A percentile compares a stretch with the other conserved stretches of the same genome.
Evolutionary conservation across 768 basidiomycete species (phyloP).

Genomic region (Tylopilus sp.): DNA sequence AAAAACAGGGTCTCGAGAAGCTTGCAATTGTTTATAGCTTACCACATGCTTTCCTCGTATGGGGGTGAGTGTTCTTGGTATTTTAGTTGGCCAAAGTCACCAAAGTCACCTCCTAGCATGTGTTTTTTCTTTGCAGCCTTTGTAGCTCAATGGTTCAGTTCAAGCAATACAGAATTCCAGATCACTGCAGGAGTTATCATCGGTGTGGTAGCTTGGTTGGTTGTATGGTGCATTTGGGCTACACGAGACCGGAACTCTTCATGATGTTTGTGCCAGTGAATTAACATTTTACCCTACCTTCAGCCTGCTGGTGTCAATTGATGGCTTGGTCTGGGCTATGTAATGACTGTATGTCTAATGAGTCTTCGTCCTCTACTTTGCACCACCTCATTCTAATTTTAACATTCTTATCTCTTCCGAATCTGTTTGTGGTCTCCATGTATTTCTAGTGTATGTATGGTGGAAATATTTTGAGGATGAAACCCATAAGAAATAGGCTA

Average conservation of each 20-base stretch:
- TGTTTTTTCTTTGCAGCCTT: conserved; percentile 29
- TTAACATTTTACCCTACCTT: too few relatives aligned
- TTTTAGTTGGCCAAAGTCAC: not conserved
- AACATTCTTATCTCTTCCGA: too few relatives aligned
- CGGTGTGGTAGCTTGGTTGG: conserved; percentile 29
- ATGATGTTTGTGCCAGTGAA: not conserved
- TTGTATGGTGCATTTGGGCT: conserved; percentile 43
- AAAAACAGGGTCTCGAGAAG: conserved; percentile 42
- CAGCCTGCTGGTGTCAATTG: too few relatives aligned
- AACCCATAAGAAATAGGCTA: too few relatives aligned
- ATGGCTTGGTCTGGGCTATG: not conserved
- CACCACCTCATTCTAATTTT: too few relatives aligned
- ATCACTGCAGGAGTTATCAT: conserved; percentile 31
- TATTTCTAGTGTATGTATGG: too few relatives aligned
- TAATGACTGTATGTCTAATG: not conserved
- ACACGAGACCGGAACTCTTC: conserved; percentile 9
- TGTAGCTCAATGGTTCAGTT: conserved; percentile 23
- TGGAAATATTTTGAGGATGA: too few relatives aligned
- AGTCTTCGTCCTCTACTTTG: too few relatives aligned
- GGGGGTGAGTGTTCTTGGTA: conserved; percentile 44
- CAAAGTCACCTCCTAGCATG: conserved; percentile 19
- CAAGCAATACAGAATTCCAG: conserved; percentile 7
- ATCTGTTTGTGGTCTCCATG: too few relatives aligned
- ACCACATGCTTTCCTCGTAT: conserved; percentile 55
- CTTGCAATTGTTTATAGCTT: conserved; percentile 53